A percentile compares a stretch with the other conserved stretches of the same genome.
Conservation (phyloP, 208 protist species). For the Novymonas esmeraldas region DNA sequence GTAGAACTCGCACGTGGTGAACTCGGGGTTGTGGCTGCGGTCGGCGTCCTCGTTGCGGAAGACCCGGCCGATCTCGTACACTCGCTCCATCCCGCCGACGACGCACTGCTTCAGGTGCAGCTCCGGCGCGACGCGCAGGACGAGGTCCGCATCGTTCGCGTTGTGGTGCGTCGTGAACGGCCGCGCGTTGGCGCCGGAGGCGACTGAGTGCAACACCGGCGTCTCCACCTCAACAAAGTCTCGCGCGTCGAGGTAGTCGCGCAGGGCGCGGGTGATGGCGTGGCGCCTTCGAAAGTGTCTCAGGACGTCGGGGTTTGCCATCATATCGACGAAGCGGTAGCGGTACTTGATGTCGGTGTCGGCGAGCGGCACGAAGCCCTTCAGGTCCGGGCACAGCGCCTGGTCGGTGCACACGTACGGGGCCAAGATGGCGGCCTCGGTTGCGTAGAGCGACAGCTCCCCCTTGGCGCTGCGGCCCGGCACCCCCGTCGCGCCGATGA, state of each 20-base stretch:
- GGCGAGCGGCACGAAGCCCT: conserved; percentile 61
- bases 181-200: conserved; percentile 92
- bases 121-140: conserved; percentile 93
- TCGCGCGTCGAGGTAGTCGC: conserved; percentile 66
- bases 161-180: conserved; percentile 95
- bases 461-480: conserved; percentile 79
- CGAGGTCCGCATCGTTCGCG: conserved; percentile 76
- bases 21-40: conserved; percentile 95
- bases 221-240: conserved; percentile 96
- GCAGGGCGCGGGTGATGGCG: conserved; percentile 59
- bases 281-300: conserved; percentile 67
- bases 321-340: conserved; percentile 91
- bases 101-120: conserved; percentile 95
- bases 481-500: conserved; percentile 80
- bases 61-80: conserved; percentile 95
- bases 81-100: conserved; percentile 93
- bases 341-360: conserved; percentile 87
- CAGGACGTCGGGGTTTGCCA: conserved; percentile 60
- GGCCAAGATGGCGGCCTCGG: conserved; percentile 51
- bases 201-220: conserved; percentile 86
- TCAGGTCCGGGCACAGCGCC: conserved; percentile 74
- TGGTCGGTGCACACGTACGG: conserved; percentile 90
- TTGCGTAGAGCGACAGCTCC: conserved; percentile 85
- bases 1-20: conserved; percentile 95
- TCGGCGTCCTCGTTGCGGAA: conserved; percentile 96